Base-by-base conservation (phyloP, 805 yeast genomes). In the Saturnispora quitensis region DNA sequence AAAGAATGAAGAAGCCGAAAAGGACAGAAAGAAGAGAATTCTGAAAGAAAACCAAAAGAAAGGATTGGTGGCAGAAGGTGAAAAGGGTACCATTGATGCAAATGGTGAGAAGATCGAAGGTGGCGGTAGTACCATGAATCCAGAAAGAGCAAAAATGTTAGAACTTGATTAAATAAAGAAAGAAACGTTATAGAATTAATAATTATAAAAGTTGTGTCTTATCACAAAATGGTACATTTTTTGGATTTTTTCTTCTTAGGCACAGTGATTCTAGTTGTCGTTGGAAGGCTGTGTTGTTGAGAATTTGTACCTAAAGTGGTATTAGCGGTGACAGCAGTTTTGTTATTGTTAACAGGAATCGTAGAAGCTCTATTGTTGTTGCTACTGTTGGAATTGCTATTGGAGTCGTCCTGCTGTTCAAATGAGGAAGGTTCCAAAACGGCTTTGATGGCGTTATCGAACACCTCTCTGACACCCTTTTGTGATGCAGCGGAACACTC, bases 401-500 rank as follows among this genome's bases (percentile, higher is more conserved):
- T 31, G 4, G 34, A 31, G 34, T 31, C 34, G 9, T 31, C 34
- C 15, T 31, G 34, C 34, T 31, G 13, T 31, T 31, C 34, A 18
- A 38, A n/a, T n/a, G 40, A 17, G 15, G 10, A 13, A n/a, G 42
- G 42, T 8, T 53, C 53, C 50, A 84, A 73, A 12, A 84, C 90
- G 0, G 83, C 74, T 55, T 81, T 77, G 38, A 89, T 88, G 9
- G 96, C 95, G 53, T 72, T 81, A 60, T 89, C 96, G 60, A 89
- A 89, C 5, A 89, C 85, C 51, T 84, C 85, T 63, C 84, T 85
- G 45, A 89, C 89, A 50, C 96, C 96, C 50, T 75, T 77, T 68
- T 89, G 96, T 20, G 91, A 84, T 12, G 90, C 85, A 8, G 97
- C 96, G 5, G 96, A 87, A 67, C 96, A 89, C 70, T 89, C 97